Base-by-base conservation (phyloP, 345 rosid species). In the Atalantia buxifolia region DNA sequence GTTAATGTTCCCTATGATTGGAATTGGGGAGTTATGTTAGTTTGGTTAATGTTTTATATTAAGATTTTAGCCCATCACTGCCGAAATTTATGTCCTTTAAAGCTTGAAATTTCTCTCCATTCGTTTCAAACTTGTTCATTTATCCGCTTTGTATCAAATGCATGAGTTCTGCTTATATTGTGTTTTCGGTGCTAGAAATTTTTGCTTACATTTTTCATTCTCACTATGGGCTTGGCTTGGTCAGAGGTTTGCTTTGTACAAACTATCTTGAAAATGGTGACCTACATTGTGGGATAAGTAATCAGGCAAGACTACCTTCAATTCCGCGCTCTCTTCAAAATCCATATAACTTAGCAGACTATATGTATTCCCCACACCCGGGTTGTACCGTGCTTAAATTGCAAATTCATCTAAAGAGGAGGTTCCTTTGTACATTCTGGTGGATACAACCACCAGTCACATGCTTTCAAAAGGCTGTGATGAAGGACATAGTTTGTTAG, bases 331-430 rank as follows among this genome's bases (percentile, higher is more conserved):
- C 81, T 71, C 30, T 35, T 69, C 66, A 69, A 59, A 82, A 73
- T 71, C 72, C 74, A 2, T 65, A 10, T 21, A 83, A 76, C 50
- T 50, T 35, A 40, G 73, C 57, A 57, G 74, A 83, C 50, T 6
- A 56, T 63, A 33, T 36, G 4, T 42, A 75, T 71, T 76, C 86
- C 68, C 28, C 55, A 4, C 16, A 38, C 50, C 36, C 40, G 65
- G 79, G 78, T 36, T 72, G 77, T 50, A 28, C 1, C 24, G 83
- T 63, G 59, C 65, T 68, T 59, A 53, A 31, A 81, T 60, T 74
- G 69, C 53, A 60, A 76, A 75, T 79, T 74, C 83, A 65, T 80
- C 84, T 40, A 76, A 66, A 36, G 90, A 85, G 80, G 85, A 76
- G 64, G 66, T 78, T 75, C 81, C 80, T 64, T 69, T 81, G 50